Evolutionary conservation across 768 basidiomycete species (phyloP), one percentile per base, ranked within the genome.

Genomic region (Boletus rubroflammeus): DNA sequence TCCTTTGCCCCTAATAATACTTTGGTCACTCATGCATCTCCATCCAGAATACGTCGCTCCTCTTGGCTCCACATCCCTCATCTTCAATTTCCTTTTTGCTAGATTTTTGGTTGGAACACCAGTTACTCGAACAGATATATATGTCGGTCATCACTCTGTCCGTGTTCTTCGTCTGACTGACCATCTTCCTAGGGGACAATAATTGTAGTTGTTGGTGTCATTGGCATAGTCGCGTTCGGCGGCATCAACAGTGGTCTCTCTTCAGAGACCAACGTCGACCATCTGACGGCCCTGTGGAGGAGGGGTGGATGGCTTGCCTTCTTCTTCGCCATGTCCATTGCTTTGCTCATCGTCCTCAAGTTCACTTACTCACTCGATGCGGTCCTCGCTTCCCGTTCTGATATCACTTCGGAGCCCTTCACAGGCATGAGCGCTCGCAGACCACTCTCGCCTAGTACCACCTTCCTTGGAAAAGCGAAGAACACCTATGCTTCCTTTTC

Each of bases 41-140:
- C 49, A 7, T 53, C 15, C 72, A 84, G 91, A 96, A 82, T 98
- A 97, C 69, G 95, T 98, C 52, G 96, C 96, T 2, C 95, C 95
- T 2, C 80, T 98, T 5, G 95, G 96, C 14, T 93, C 92, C 0
- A 89, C 93, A 11, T 90, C 93, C 13, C 83, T 98, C 57, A 84
- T 98, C 52, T 98, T 98, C 77, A 98, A 98, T 70, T 95, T 97
- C 67, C 77, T 97, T 35, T 96, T 97, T 68, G 96, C 96, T 35
- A 83, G 88, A 61, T 88, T 93, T 65, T 79, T 93, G 55, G 86
- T 92, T 6, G 90, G 90, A 35, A 90, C 88, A 6, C 89, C 91
- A 1, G 89, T 95, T 36, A 92, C 89, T 40, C 81, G 74, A 53
- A 87, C 81, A 34, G 93, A 95, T 67, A 89, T 94, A 34, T 86